Base-by-base conservation (phyloP, 129 eudicot genomes). In the carrot (Daucus carota) region DNA sequence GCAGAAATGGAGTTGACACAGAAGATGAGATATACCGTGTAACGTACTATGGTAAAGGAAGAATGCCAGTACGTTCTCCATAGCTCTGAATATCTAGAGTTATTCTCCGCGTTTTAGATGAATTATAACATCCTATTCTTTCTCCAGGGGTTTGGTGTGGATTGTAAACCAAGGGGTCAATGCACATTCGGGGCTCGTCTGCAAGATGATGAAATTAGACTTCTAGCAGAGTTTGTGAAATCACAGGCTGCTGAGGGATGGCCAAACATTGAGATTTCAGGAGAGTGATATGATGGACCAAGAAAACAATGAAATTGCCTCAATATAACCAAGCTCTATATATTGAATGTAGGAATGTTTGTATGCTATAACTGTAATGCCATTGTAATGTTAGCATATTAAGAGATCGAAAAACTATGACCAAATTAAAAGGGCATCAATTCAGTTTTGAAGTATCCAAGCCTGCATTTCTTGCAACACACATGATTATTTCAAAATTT, bases 121-220 rank as follows among this genome's bases (percentile, higher is more conserved):
- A 76, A 54, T 74, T 74, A 38, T 70, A n/a, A 54, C 62, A 54
- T 54, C 29, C 2, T 29, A 31, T 44, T 32, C 36, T 69, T 44
- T 72, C n/a, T 76, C 73, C 79, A 92, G 97, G 99, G 97, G 5
- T 94, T 94, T 83, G 99, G 99, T 41, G 88, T 87, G 90, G 85
- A 86, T 76, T 94, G 99, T 78, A 86, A 88, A 24, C 99, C 97
- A 5, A 87, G 97, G 86, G 97, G 99, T 73, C 99, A 94, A 77
- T 94, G 99, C 88, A 94, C 99, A 26, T 94, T 94, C 75, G 99
- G 97, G 52, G 90, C 97, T n/a, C 93, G 97, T 79, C 50, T 94
- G 33, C 77, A 79, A 66, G 99, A 94, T 68, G 93, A 91, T 32
- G 99, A 91, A 75, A 94, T 94, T 70, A 94, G 84, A 81, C 79